Base-by-base conservation (phyloP, 2,329 filamentous ascomycete species). In the Fusarium protoensiforme region DNA sequence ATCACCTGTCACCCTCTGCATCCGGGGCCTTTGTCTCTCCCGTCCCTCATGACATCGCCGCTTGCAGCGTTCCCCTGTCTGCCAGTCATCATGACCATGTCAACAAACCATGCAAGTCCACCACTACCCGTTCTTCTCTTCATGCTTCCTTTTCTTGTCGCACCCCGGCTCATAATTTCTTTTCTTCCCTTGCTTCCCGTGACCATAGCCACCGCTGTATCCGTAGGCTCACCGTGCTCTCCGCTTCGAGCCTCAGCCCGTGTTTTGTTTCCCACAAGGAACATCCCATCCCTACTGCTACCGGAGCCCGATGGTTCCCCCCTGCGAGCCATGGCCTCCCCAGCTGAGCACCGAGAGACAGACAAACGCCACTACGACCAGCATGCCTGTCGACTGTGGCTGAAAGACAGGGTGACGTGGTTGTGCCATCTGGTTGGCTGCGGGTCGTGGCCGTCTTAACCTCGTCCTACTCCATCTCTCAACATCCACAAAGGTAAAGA, bases 31-130 rank as follows among this genome's bases (percentile, higher is more conserved):
- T 27, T 71, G 59, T 65, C 61, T 73, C 59, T 63, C 46, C 61
- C 56, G 63, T 73, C 67, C 46, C 16, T 48, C 53, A 61, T 67
- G 35, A 54, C 61, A 61, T 67, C 69, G 69, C 54, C 38, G 57
- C 53, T 72, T 57, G 56, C 57, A 75, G 62, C 73, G 48, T 61
- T 64, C 62, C 64, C 74, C 66, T 77, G 73, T 61, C 65, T 72
- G 70, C 67, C 70, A 75, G 69, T 60, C 61, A 54, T 70, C 68
- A 54, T 53, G 46, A 65, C 61, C 57, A 62, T 57, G 66, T 73
- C 61, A 73, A 69, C 69, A 73, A 63, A 70, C 46, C 54, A 70
- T 59, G 46, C 46, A 27, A 46, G 24, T 35, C 38, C 59, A 67
- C 36, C 58, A 38, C 56, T 43, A 22, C 10, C 41, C 53, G 43